A percentile compares a stretch with the other conserved stretches of the same genome.
These are phyloP conservation scores for Pseudocercospora vitis DNA, from an alignment of 2,329 filamentous ascomycete genomes.

Conservation along the genomic window DNA sequence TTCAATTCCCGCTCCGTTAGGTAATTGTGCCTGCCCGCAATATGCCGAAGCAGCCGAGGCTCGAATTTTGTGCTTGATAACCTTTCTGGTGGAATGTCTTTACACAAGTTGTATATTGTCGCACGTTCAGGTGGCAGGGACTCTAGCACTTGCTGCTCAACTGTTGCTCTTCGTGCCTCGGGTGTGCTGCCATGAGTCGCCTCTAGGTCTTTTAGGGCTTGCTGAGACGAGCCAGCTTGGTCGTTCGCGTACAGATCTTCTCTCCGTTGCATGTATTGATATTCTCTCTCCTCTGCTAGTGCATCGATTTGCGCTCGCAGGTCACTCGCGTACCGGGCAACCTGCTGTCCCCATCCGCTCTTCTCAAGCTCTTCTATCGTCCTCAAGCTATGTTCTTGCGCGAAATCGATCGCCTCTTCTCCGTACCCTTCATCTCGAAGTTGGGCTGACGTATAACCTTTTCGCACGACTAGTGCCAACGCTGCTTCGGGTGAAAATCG, in stretches of 20 bases:
- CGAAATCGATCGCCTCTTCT: slow-evolving; percentile 31
- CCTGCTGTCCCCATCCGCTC: slow-evolving; percentile 29
- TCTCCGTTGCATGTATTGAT: slow-evolving; percentile 14
- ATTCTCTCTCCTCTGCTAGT: slow-evolving; percentile 18
- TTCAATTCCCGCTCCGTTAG: slow-evolving; percentile 30
- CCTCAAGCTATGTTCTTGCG: slow-evolving; percentile 25
- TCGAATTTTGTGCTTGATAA: slow-evolving; percentile 23
- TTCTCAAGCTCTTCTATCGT: slow-evolving; percentile 29
- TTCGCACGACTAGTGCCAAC: slow-evolving; percentile 29
- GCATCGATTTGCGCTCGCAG: slow-evolving; percentile 20
- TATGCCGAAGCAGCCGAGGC: slow-evolving; percentile 15
- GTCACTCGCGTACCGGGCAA: slow-evolving; percentile 26
- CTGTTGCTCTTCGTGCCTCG: slow-evolving; percentile 13
- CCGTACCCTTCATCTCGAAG: slow-evolving; percentile 26
- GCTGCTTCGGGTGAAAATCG: slow-evolving; percentile 31
- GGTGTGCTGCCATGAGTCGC: slow-evolving; percentile 12
- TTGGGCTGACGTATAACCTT: slow-evolving; percentile 21
- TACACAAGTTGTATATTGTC: slow-evolving; percentile 18
- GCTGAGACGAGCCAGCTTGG: background rate
- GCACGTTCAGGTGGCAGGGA: slow-evolving; percentile 12
- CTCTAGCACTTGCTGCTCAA: slow-evolving; percentile 17
- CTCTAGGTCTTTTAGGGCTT: slow-evolving; percentile 13
- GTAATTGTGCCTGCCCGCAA: slow-evolving; percentile 21
- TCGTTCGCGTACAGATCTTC: slow-evolving; percentile 6
- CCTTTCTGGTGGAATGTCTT: slow-evolving; percentile 18